Conservation (phyloP, 2,329 filamentous ascomycete species). For the Exophiala lecanii-corni region DNA sequence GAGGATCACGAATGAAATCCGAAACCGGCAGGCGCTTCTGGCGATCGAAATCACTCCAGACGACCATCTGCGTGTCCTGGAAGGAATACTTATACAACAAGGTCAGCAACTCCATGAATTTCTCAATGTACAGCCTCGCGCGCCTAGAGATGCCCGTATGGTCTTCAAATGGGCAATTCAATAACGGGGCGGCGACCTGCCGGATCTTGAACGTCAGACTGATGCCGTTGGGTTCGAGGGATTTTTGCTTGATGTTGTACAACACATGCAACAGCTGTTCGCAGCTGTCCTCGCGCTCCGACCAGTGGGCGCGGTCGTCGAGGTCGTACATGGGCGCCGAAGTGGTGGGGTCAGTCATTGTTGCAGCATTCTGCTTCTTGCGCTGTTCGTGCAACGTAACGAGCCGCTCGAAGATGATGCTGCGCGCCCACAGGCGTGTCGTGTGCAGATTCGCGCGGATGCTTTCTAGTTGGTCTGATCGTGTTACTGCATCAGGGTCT, state of each 20-base stretch:
- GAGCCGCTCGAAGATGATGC: conserved; percentile 33
- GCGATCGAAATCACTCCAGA: conserved; percentile 1
- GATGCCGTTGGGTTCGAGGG: conserved; percentile 35
- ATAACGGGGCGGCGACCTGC: conserved; percentile 33
- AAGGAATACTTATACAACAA: conserved; percentile 4
- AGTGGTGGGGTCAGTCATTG: neutral
- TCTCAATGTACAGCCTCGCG: conserved; percentile 2
- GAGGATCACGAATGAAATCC: conserved; percentile 4
- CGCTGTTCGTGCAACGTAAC: conserved; percentile 23
- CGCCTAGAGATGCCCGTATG: neutral
- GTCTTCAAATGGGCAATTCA: conserved; percentile 32
- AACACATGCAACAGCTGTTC: conserved; percentile 35
- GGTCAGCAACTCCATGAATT: conserved; percentile 1
- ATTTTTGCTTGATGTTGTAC: conserved; percentile 31
- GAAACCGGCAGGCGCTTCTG: neutral
- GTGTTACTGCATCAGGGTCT: neutral
- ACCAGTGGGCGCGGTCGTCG: conserved; percentile 23
- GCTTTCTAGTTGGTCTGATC: conserved; percentile 3
- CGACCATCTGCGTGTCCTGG: conserved; percentile 3
- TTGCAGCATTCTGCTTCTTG: neutral
- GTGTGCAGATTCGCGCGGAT: conserved; percentile 35
- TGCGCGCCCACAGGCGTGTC: conserved; percentile 37
- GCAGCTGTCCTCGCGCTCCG: conserved; percentile 34
- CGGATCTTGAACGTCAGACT: conserved; percentile 36
- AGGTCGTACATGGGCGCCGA: neutral